Percentiles rank a stretch among this genome's conserved stretches.
These are phyloP conservation scores for Tetraselmis chui DNA, from an alignment of 139 green algal species.

Conservation along the genomic window DNA sequence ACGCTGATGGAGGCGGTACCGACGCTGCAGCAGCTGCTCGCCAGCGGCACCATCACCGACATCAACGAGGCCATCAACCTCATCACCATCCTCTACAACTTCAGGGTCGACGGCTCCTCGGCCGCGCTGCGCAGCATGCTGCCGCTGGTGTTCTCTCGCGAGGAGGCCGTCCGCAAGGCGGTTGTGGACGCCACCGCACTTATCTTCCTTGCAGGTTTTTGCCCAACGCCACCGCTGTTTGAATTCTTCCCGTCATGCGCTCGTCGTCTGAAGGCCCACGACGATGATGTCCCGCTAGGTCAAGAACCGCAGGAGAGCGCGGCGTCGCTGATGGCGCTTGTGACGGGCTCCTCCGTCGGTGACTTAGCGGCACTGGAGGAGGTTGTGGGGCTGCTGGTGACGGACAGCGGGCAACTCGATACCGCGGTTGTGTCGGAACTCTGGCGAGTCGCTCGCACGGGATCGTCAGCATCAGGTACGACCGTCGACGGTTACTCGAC, in stretches of 20 bases:
- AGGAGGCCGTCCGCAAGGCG: conserved; percentile 49
- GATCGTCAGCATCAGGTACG: background rate
- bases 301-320: background rate
- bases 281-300: background rate
- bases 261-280: too few relatives aligned
- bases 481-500: background rate
- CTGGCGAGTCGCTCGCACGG: conserved; percentile 16
- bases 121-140: conserved; percentile 60
- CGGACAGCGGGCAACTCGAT: background rate
- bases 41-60: conserved; percentile 36
- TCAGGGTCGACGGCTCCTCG: conserved; percentile 35
- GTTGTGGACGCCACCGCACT: conserved; percentile 55
- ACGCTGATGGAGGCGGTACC: conserved; percentile 33
- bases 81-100: conserved; percentile 61
- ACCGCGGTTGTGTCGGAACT: conserved; percentile 6
- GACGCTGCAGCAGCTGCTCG: conserved; percentile 58
- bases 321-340: conserved; percentile 45
- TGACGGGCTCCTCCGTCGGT: conserved; percentile 43
- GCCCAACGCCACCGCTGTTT: background rate
- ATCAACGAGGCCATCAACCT: conserved; percentile 63
- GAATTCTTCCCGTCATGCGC: too few relatives aligned
- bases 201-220: conserved; percentile 25
- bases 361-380: conserved; percentile 72
- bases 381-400: conserved; percentile 33
- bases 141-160: conserved; percentile 75